Base-by-base conservation (phyloP, 345 rosid genomes). In the Stellera chamaejasme region DNA sequence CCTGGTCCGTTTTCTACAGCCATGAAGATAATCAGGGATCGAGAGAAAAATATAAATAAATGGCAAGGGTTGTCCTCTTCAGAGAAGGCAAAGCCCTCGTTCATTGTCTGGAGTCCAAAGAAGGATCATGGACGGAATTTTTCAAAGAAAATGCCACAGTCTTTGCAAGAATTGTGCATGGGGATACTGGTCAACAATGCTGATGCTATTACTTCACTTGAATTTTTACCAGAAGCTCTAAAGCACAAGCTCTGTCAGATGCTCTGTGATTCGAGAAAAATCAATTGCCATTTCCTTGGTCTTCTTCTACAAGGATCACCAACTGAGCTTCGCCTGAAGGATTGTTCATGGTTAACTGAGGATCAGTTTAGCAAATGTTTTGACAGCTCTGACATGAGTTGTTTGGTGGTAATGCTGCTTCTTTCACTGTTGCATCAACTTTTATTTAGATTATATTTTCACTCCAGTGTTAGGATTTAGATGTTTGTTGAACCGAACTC, bases 1-100 rank as follows among this genome's bases (percentile, higher is more conserved):
- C 99, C 97, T 2, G 99, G 99, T 47, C 97, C 99, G 12, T 92
- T 88, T 72, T 84, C 99, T 42, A 86, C 99, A 61, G 99, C 96
- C 46, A 79, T 86, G 99, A 89, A 79, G 64, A 88, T 92, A 39
- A 84, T 92, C 10, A 77, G 76, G 76, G 97, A 86, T 45, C 75
- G 99, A 47, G 66, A 55, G 41, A 73, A 67, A 11, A 78, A 76
- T 42, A 13, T 52, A 52, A 69, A 48, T 46, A 15, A 61, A 43
- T 57, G 2, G 52, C 50, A 39, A 45, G 62, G 68, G 53, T 10
- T 28, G 19, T 32, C 41, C 28, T 6, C 65, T 61, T 48, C 59
- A 13, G 60, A 44, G 48, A 67, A 72, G 46, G 55, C 46, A 50
- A 68, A 48, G 52, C 27, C 69, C 59, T 64, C 60, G 10, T 59